phyloP scores from a whole-genome alignment of 2,329 filamentous ascomycete genomes.

The Xylariales sp. region DNA sequence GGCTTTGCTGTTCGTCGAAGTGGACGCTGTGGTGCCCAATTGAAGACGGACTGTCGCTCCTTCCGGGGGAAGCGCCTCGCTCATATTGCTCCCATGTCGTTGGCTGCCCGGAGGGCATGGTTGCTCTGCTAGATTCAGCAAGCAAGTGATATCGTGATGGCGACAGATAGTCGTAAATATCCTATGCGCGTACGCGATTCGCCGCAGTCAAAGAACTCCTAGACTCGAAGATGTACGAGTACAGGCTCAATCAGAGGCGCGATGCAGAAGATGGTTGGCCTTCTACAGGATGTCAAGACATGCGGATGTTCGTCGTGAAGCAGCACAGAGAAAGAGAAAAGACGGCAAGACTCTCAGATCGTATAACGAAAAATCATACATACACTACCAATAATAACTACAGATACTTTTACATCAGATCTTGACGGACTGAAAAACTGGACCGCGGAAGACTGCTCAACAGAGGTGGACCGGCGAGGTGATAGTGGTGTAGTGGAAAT shows the following conservation, averaged over 20 bases:
- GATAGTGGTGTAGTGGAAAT: neutral
- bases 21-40: constrained; percentile 35
- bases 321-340: too few relatives aligned
- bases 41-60: constrained; percentile 35
- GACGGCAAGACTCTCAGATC: too few relatives aligned
- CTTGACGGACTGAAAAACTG: too few relatives aligned
- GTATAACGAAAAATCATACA: too few relatives aligned
- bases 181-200: too few relatives aligned
- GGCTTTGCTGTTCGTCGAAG: constrained; percentile 38
- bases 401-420: too few relatives aligned
- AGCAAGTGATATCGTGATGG: neutral
- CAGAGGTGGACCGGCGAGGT: neutral
- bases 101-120: constrained; percentile 18
- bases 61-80: constrained; percentile 33
- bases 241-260: neutral
- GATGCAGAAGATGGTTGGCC: neutral
- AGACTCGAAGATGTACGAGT: neutral
- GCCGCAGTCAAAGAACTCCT: too few relatives aligned
- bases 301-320: too few relatives aligned
- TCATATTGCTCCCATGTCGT: constrained; percentile 44
- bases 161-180: too few relatives aligned
- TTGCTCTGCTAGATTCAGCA: neutral
- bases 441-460: neutral
- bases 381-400: too few relatives aligned
- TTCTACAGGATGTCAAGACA: neutral